A percentile compares a stretch with the other conserved stretches of the same genome.
These are phyloP conservation scores for Tetrahymena malaccensis DNA, from an alignment of 73 alveolate genomes.

Conservation along the genomic window DNA sequence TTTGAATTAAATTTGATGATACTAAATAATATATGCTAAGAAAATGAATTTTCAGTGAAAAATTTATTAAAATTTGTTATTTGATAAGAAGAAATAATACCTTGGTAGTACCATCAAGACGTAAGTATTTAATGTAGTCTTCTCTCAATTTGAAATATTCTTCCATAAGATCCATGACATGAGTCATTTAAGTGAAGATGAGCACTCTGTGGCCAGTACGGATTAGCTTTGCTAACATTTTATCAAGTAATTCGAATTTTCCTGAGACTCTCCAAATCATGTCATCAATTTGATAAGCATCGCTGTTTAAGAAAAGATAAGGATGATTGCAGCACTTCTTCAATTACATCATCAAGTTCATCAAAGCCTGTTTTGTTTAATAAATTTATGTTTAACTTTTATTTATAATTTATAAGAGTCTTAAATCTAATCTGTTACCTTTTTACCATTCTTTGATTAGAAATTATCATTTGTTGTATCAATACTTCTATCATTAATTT, in stretches of 20 bases:
- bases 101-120: slow-evolving; percentile 93
- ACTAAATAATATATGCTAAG: too few relatives aligned
- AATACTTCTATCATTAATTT: slow-evolving; percentile 86
- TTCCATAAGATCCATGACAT: slow-evolving; percentile 91
- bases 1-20: too few relatives aligned
- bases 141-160: slow-evolving; percentile 82
- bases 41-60: too few relatives aligned
- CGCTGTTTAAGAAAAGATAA: slow-evolving; percentile 78
- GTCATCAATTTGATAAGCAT: slow-evolving; percentile 50
- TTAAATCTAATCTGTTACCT: background rate
- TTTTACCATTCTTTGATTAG: background rate
- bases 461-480: slow-evolving; percentile 53
- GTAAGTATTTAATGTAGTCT: slow-evolving; percentile 53
- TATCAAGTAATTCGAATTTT: slow-evolving; percentile 93
- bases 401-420: background rate
- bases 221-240: slow-evolving; percentile 88
- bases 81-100: background rate
- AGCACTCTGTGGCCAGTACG: slow-evolving; percentile 86
- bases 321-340: slow-evolving; percentile 99
- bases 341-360: slow-evolving; percentile 96
- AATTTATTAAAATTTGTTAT: too few relatives aligned
- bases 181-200: slow-evolving; percentile 95
- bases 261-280: slow-evolving; percentile 92
- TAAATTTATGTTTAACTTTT: background rate
- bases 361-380: slow-evolving; percentile 50